Evolutionary conservation across 768 basidiomycete genomes (phyloP).

Genomic region (Lactarius sp.): DNA sequence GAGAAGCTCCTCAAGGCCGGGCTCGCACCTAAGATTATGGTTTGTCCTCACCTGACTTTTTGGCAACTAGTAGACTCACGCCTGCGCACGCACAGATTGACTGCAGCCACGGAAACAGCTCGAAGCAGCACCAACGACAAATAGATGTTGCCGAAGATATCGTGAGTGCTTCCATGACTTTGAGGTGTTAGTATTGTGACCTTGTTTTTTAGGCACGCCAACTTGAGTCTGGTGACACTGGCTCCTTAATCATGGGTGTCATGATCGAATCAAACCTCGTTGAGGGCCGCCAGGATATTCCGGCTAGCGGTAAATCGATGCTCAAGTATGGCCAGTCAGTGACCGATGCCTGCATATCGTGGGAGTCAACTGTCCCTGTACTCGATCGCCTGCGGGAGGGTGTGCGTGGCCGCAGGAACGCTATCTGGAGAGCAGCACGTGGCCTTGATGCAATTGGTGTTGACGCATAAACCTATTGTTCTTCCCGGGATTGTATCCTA

Average conservation of each 20-base stretch:
- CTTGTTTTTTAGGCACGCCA: conserved; percentile 53
- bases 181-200: conserved; percentile 23
- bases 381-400: conserved; percentile 86
- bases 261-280: conserved; percentile 94
- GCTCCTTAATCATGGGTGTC: conserved; percentile 76
- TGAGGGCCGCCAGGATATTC: conserved; percentile 84
- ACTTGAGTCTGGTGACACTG: conserved; percentile 66
- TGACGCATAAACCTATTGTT: conserved; percentile 7
- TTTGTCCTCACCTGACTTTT: conserved; percentile 31
- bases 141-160: conserved; percentile 86
- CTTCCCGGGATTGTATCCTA: neutral
- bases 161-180: conserved; percentile 41
- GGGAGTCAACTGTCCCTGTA: conserved; percentile 78
- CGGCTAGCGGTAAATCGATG: conserved; percentile 60
- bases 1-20: conserved; percentile 76
- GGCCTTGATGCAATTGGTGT: conserved; percentile 22
- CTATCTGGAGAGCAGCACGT: conserved; percentile 36
- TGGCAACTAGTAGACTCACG: neutral
- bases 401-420: conserved; percentile 67
- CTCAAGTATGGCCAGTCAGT: conserved; percentile 83
- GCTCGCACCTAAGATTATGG: conserved; percentile 82
- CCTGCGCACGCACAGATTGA: conserved; percentile 60
- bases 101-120: conserved; percentile 95
- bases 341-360: conserved; percentile 86
- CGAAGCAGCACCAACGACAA: conserved; percentile 88